Evolutionary conservation across 495 filamentous ascomycete species (phyloP).

Genomic region (Cercophora newfieldiana): DNA sequence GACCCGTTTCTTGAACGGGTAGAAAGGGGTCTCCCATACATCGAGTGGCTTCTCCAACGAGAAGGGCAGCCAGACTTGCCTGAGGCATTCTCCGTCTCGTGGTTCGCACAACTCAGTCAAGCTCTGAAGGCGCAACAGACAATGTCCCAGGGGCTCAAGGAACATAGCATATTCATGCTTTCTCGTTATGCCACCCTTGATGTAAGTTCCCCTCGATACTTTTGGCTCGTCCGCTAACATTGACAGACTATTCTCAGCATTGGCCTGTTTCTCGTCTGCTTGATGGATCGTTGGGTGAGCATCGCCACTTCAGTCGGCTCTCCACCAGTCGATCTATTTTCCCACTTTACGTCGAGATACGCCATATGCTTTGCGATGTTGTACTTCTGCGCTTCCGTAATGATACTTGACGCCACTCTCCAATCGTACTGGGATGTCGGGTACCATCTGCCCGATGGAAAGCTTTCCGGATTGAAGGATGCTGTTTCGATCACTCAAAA

Average conservation of each 20-base stretch:
- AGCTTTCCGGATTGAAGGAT: constrained; percentile 16
- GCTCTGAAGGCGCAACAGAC: constrained; percentile 28
- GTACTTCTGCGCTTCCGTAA: constrained; percentile 32
- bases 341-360: constrained; percentile 28
- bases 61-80: constrained; percentile 2
- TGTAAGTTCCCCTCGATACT: not conserved
- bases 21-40: constrained; percentile 25
- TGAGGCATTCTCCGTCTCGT: constrained; percentile 26
- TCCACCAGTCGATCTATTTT: constrained; percentile 19
- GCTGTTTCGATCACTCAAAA: constrained; percentile 4
- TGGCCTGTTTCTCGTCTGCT: constrained; percentile 32
- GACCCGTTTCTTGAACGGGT: constrained; percentile 20
- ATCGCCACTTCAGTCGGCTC: constrained; percentile 25
- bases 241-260: constrained; percentile 29
- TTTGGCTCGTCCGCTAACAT: not conserved
- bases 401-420: constrained; percentile 27
- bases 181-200: constrained; percentile 30
- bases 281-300: constrained; percentile 37
- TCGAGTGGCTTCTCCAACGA: constrained; percentile 29
- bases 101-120: constrained; percentile 29
- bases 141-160: constrained; percentile 33
- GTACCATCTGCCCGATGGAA: constrained; percentile 25
- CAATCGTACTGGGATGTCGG: constrained; percentile 26
- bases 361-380: constrained; percentile 32
- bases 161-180: constrained; percentile 35